Base-by-base conservation (phyloP, 805 yeast species). In the Saccharomycopsis schoenii region DNA sequence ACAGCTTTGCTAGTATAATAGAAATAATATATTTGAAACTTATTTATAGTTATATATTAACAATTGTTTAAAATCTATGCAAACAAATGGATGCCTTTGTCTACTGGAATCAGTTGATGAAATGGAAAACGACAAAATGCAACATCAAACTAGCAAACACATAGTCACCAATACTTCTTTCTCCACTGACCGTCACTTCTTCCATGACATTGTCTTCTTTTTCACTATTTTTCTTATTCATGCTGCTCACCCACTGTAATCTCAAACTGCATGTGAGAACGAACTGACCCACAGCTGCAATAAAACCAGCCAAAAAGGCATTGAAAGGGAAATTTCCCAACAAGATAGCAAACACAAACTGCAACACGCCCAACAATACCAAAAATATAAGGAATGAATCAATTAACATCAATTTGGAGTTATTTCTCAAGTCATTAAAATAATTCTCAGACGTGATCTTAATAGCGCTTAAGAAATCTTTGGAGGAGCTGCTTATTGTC, bases 321-420 rank as follows among this genome's bases (percentile, higher is more conserved):
- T 94, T 94, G 81, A 94, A 94, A 17, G 99, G 99, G 81, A 87
- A 94, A 68, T 83, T 89, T 42, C 97, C 96, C 55, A 91, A 83
- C 14, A 90, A 63, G 51, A 85, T 67, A 66, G 88, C 88, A 72
- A 91, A 93, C 3, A 78, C 74, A 70, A 91, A 90, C 74, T 94
- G 98, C 36, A 88, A 72, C 0, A 81, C 74, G 0, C 96, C 99
- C 62, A 89, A 76, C 0, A 77, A 73, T 17, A 93, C 92, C 62
- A 93, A 74, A 66, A 88, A 91, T 29, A 72, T 81, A 69, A 93
- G 78, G 69, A 92, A 94, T 14, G 79, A 67, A 71, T 94, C 98
- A 66, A 93, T 86, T 58, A 90, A 76, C 71, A 83, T 80, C 61
- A 85, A 72, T 61, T 62, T 62, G 24, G 62, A 58, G 19, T 60